Conservation (phyloP, 805 yeast genomes). For the Ogataea pignaliae region DNA sequence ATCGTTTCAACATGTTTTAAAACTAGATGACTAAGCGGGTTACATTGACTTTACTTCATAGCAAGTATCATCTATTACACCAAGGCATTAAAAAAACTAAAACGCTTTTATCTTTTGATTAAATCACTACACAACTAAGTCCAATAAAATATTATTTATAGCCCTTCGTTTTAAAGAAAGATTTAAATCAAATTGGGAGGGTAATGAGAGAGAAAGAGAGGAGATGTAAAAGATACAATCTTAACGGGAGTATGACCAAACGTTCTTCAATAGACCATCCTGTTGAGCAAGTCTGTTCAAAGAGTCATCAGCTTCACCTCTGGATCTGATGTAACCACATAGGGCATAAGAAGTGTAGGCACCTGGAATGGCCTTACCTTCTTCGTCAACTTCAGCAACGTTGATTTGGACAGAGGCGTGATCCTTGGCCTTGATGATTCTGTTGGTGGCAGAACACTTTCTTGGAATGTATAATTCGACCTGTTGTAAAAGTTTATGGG, state of each 20-base stretch:
- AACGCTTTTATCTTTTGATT: no score
- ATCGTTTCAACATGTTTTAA: no score
- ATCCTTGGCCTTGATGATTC: constrained; percentile 99
- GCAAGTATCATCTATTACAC: no score
- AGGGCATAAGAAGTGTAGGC: constrained; percentile 92
- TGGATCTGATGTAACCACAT: constrained; percentile 94
- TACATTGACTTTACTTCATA: no score
- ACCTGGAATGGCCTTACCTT: constrained; percentile 92
- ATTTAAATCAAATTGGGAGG: no score
- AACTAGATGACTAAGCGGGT: no score
- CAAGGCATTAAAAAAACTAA: no score
- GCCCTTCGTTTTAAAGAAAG: no score
- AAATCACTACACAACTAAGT: no score
- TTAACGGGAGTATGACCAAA: constrained; percentile 93
- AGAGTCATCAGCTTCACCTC: constrained; percentile 99
- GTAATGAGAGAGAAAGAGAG: no score
- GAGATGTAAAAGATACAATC: constrained; percentile 5
- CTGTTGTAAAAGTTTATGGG: constrained; percentile 42
- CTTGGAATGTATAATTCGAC: constrained; percentile 99
- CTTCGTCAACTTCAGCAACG: constrained; percentile 96
- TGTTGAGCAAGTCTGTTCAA: constrained; percentile 98
- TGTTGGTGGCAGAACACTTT: constrained; percentile 99
- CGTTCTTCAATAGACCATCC: constrained; percentile 96
- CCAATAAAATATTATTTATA: no score
- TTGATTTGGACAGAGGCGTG: constrained; percentile 99